phyloP scores from a whole-genome alignment of 768 basidiomycete species.

The Gymnopilus dilepis region DNA sequence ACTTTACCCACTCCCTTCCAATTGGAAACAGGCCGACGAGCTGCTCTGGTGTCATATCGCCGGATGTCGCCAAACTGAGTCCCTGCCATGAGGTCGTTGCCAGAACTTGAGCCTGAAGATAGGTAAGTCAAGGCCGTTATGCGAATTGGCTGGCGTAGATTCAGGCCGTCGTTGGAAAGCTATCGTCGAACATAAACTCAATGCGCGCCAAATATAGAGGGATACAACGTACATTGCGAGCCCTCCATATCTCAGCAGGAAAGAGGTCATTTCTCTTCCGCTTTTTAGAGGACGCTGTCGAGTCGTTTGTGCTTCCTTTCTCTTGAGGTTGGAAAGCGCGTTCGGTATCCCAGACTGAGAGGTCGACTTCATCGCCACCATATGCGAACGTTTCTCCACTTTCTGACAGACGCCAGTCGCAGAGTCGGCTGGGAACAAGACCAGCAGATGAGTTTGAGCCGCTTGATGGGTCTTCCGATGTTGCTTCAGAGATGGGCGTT shows the following conservation, averaged over 20 bases:
- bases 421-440: conserved; percentile 70
- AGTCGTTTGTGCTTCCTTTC: conserved; percentile 20
- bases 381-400: conserved; percentile 69
- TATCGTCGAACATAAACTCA: conserved; percentile 28
- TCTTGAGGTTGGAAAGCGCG: conserved; percentile 46
- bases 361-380: conserved; percentile 85
- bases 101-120: conserved; percentile 37
- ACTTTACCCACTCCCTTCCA: conserved; percentile 65
- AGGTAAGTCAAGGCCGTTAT: conserved; percentile 73
- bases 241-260: conserved; percentile 82
- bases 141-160: conserved; percentile 78
- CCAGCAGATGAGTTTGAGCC: conserved; percentile 28
- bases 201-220: neutral
- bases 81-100: conserved; percentile 68
- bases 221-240: conserved; percentile 65
- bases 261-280: conserved; percentile 66
- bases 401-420: conserved; percentile 65
- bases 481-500: conserved; percentile 37
- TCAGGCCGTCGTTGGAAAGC: conserved; percentile 76
- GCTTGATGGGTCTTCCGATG: conserved; percentile 11
- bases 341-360: conserved; percentile 82
- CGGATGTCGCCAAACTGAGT: conserved; percentile 77
- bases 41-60: conserved; percentile 77
- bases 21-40: conserved; percentile 68
- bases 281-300: conserved; percentile 46